Conservation (phyloP, 192 early-diverging fungal species). For the Umbelopsis sp. region DNA sequence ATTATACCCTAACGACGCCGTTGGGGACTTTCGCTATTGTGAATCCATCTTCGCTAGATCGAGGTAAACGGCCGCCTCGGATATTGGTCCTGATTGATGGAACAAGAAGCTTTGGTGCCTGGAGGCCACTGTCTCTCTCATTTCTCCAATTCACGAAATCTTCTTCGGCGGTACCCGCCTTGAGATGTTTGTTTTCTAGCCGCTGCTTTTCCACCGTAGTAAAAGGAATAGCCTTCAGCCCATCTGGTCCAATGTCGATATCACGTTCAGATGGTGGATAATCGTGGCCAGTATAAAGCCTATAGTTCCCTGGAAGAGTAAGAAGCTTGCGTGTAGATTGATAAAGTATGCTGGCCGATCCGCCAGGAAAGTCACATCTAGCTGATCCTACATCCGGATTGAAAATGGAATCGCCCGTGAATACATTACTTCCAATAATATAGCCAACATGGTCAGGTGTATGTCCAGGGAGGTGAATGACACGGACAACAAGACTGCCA, state of each 20-base stretch:
- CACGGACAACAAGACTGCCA: background rate
- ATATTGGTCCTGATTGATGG: slow-evolving; percentile 5
- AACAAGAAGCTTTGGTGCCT: background rate
- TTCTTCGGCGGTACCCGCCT: background rate
- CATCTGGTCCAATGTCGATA: background rate
- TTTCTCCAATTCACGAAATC: background rate
- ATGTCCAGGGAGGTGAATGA: background rate
- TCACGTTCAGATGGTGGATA: background rate
- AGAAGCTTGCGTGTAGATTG: background rate
- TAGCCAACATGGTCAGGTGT: background rate
- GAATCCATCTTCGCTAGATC: background rate
- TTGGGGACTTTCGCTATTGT: background rate
- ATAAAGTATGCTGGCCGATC: background rate
- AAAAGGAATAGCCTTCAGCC: background rate
- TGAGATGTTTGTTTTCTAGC: background rate
- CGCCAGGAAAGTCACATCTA: background rate
- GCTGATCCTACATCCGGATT: background rate
- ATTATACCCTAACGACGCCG: background rate
- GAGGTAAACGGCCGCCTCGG: background rate
- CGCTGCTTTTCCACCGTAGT: background rate
- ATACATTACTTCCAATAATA: background rate
- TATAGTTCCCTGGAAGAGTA: background rate
- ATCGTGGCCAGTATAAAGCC: slow-evolving; percentile 1
- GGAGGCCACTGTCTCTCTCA: background rate
- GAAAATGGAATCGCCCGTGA: background rate